These are phyloP conservation scores for Monosporascus sp. DNA, from an alignment of 2,329 filamentous ascomycete genomes.

Conservation along the genomic window DNA sequence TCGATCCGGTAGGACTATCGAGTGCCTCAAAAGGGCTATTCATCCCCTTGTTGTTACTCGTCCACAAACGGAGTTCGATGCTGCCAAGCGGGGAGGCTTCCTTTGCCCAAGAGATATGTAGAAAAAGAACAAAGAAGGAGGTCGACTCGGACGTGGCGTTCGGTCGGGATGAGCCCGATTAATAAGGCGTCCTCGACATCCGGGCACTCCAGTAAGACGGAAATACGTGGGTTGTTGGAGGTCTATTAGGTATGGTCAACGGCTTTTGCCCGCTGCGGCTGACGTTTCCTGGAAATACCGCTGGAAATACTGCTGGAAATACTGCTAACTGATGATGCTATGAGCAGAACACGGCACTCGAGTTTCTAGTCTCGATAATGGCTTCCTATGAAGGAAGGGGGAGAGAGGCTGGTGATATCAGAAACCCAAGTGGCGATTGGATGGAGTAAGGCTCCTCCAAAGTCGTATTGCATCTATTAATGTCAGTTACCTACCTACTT, in stretches of 20 bases:
- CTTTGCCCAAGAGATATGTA: neutral
- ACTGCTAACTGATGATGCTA: neutral
- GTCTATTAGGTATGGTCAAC: neutral
- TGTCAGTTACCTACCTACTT: no score
- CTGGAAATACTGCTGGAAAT: neutral
- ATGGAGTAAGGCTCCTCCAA: neutral
- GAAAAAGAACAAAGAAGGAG: neutral
- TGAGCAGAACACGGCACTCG: no score
- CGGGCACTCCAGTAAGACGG: no score
- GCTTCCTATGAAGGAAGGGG: neutral
- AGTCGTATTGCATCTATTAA: neutral
- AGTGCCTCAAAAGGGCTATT: neutral
- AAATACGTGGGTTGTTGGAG: neutral
- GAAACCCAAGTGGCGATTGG: neutral
- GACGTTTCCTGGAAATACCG: neutral
- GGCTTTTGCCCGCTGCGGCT: neutral
- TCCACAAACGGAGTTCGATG: neutral
- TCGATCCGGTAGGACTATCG: neutral
- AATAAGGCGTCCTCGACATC: neutral
- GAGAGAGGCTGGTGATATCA: neutral
- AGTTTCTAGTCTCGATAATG: neutral
- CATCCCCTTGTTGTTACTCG: neutral
- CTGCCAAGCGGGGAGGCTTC: neutral
- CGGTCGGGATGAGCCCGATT: neutral
- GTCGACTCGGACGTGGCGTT: neutral